Conservation (phyloP, 2,329 filamentous ascomycete genomes). For the Lasiodiplodia gonubiensis region DNA sequence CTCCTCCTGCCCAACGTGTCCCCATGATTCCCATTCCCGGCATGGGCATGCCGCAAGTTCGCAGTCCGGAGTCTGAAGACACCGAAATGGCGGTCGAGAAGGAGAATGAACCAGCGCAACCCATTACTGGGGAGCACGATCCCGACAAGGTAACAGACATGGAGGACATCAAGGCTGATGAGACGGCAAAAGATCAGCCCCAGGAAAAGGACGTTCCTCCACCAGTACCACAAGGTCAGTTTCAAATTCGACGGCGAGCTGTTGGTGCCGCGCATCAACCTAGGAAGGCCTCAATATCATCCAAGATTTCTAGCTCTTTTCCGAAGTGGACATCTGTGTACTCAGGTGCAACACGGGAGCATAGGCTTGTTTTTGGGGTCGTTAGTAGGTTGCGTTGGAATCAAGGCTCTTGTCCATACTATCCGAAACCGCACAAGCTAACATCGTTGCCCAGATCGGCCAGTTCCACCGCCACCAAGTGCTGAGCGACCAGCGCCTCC, state of each 20-base stretch:
- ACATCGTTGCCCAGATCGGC: slow-evolving; percentile 46
- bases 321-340: slow-evolving; percentile 42
- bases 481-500: slow-evolving; percentile 40
- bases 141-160: slow-evolving; percentile 60
- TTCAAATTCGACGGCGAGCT: slow-evolving; percentile 45
- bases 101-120: slow-evolving; percentile 53
- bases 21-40: slow-evolving; percentile 72
- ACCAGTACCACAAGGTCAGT: slow-evolving; percentile 58
- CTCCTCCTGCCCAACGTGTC: slow-evolving; percentile 48
- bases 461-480: slow-evolving; percentile 37
- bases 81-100: slow-evolving; percentile 55
- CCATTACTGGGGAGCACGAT: slow-evolving; percentile 50
- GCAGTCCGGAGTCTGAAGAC: slow-evolving; percentile 55
- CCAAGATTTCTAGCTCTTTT: slow-evolving; percentile 35
- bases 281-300: slow-evolving; percentile 36
- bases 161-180: slow-evolving; percentile 57
- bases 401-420: background rate
- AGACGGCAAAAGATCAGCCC: slow-evolving; percentile 48
- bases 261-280: slow-evolving; percentile 32
- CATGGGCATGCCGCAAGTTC: slow-evolving; percentile 61
- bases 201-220: slow-evolving; percentile 47
- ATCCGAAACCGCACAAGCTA: background rate
- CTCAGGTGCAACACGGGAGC: slow-evolving; percentile 43
- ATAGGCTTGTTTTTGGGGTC: slow-evolving; percentile 47
- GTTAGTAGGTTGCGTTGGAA: slow-evolving; percentile 42